Conservation (phyloP, 2,329 filamentous ascomycete genomes). For the Juglanconis juglandina region DNA sequence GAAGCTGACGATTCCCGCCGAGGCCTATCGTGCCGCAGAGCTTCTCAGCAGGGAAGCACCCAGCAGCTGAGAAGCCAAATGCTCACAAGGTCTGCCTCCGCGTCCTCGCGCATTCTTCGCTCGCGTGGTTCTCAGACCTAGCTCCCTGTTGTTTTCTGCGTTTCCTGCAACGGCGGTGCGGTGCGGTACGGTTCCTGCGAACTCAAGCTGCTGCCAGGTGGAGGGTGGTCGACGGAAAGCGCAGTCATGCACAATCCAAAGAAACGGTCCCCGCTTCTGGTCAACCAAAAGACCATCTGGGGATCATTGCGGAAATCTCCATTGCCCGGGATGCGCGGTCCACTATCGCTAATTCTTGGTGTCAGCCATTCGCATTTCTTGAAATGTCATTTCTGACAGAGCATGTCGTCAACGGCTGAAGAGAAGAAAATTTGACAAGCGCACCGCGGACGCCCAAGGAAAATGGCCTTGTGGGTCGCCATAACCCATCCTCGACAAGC, state of each 20-base stretch:
- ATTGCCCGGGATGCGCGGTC: not conserved
- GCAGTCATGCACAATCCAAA: not conserved
- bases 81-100: not conserved
- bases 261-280: not conserved
- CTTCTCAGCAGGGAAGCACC: slow-evolving; percentile 5
- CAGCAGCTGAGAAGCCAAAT: not conserved
- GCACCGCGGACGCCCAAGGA: slow-evolving; percentile 4
- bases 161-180: not conserved
- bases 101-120: not conserved
- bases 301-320: slow-evolving; percentile 3
- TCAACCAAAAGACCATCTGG: slow-evolving; percentile 1
- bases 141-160: not conserved
- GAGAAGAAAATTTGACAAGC: not conserved
- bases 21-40: not conserved
- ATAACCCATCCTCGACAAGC: not conserved
- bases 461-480: slow-evolving; percentile 4
- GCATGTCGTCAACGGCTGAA: not conserved
- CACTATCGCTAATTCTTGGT: not conserved
- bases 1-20: not conserved
- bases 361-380: not conserved
- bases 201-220: not conserved
- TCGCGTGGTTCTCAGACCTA: not conserved
- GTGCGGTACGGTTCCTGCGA: not conserved
- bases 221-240: too few relatives aligned
- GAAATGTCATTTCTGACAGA: not conserved